Percentiles rank a stretch among this genome's conserved stretches.
phyloP scores from a whole-genome alignment of 2,329 filamentous ascomycete species.

The Chrysoporthe cubensis region DNA sequence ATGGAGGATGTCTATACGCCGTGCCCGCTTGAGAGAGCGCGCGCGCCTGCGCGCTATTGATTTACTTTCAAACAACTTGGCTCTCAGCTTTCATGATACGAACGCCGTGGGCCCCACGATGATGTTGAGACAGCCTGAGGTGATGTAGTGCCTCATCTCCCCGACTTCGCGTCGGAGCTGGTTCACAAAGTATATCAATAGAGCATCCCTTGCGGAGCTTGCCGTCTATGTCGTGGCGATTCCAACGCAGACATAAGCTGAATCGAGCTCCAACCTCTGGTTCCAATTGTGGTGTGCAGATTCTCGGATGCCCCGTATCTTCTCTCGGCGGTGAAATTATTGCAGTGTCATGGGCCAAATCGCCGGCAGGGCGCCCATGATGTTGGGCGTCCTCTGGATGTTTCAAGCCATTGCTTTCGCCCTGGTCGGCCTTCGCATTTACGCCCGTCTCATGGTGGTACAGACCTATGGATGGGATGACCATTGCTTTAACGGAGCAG shows the following conservation, averaged over 20 bases:
- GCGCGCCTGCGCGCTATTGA: background rate
- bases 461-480: slow-evolving; percentile 26
- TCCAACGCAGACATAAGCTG: background rate
- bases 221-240: background rate
- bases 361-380: slow-evolving; percentile 5
- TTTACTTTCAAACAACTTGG: background rate
- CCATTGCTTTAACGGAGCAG: slow-evolving; percentile 22
- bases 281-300: background rate
- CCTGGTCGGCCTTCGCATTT: slow-evolving; percentile 26
- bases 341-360: background rate
- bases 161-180: background rate
- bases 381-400: slow-evolving; percentile 22
- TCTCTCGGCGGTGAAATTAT: background rate
- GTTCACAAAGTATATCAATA: background rate
- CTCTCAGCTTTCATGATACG: background rate
- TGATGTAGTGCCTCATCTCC: background rate
- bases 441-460: slow-evolving; percentile 23
- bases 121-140: background rate
- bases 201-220: background rate
- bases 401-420: slow-evolving; percentile 23
- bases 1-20: background rate
- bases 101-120: background rate
- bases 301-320: background rate
- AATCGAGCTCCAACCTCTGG: background rate
- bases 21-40: background rate